phyloP scores from a whole-genome alignment of 192 early-diverging fungal species.

The Mortierella alpina region DNA sequence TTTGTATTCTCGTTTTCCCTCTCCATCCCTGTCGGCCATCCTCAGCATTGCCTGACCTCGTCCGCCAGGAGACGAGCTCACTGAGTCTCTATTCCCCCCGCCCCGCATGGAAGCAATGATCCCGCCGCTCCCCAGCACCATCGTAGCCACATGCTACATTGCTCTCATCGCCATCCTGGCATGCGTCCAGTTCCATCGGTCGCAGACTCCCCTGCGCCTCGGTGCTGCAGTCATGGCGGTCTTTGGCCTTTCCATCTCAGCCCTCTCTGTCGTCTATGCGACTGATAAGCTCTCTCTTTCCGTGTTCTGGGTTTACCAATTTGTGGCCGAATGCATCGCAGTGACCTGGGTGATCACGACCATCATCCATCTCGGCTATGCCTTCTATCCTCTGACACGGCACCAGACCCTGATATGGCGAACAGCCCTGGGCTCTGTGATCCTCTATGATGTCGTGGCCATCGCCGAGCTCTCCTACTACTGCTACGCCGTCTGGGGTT shows the following conservation, averaged over 20 bases:
- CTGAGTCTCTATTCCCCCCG: no score
- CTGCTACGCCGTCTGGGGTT: slow-evolving; percentile 39
- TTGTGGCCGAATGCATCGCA: slow-evolving; percentile 34
- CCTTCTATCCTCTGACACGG: slow-evolving; percentile 49
- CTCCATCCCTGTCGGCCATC: background rate
- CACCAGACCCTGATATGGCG: slow-evolving; percentile 51
- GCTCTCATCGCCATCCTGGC: slow-evolving; percentile 24
- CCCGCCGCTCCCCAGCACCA: slow-evolving; percentile 13
- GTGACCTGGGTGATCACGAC: slow-evolving; percentile 48
- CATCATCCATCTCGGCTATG: slow-evolving; percentile 51
- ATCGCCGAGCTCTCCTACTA: slow-evolving; percentile 42
- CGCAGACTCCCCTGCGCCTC: slow-evolving; percentile 37
- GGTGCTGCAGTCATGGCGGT: slow-evolving; percentile 43
- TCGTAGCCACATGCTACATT: slow-evolving; percentile 30
- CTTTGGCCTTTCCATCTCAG: slow-evolving; percentile 44
- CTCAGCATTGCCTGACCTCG: background rate
- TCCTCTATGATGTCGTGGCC: slow-evolving; percentile 45
- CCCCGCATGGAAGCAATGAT: slow-evolving; percentile 1
- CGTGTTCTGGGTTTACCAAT: slow-evolving; percentile 42
- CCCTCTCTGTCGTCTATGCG: slow-evolving; percentile 33
- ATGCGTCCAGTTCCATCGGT: slow-evolving; percentile 45
- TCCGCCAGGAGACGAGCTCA: no score
- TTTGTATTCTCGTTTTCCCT: no score
- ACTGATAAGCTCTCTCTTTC: slow-evolving; percentile 18
- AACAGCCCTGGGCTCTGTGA: slow-evolving; percentile 38